Conservation (phyloP, 768 basidiomycete species). For the Agrocybe pediades region DNA sequence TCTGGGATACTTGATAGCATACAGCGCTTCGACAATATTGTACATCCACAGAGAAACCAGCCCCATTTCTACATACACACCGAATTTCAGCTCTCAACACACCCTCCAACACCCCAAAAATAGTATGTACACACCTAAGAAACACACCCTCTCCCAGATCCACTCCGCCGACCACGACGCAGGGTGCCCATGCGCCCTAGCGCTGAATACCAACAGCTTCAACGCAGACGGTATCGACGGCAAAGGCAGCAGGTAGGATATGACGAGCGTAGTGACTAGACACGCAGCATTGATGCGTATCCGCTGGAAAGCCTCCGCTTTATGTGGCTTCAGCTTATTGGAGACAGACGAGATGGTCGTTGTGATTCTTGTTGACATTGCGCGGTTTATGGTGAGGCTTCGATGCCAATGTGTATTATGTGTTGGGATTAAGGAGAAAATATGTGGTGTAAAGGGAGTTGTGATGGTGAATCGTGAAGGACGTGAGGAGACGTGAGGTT, state of each 20-base stretch:
- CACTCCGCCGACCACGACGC: slow-evolving; percentile 35
- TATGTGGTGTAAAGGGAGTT: too few species aligned
- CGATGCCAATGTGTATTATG: too few species aligned
- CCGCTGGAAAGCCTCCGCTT: slow-evolving; percentile 44
- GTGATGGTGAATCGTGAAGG: too few species aligned
- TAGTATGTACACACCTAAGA: slow-evolving; percentile 33
- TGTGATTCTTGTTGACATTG: neutral
- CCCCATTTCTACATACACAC: slow-evolving; percentile 32
- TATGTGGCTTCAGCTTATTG: slow-evolving; percentile 38
- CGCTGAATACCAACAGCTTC: slow-evolving; percentile 20
- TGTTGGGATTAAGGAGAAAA: too few species aligned
- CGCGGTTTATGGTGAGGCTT: too few species aligned
- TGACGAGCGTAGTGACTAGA: slow-evolving; percentile 31
- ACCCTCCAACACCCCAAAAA: too few species aligned
- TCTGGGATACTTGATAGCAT: slow-evolving; percentile 47
- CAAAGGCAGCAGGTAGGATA: slow-evolving; percentile 42
- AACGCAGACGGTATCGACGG: slow-evolving; percentile 39
- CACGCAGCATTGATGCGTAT: slow-evolving; percentile 41
- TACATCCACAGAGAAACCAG: slow-evolving; percentile 33
- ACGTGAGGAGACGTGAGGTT: too few species aligned
- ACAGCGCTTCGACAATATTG: slow-evolving; percentile 41
- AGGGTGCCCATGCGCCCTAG: slow-evolving; percentile 18
- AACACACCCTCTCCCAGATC: slow-evolving; percentile 39
- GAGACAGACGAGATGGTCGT: neutral
- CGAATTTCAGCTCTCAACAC: too few species aligned